Evolutionary conservation across 345 rosid genomes (phyloP).

Genomic region (Reutealis trisperma): DNA sequence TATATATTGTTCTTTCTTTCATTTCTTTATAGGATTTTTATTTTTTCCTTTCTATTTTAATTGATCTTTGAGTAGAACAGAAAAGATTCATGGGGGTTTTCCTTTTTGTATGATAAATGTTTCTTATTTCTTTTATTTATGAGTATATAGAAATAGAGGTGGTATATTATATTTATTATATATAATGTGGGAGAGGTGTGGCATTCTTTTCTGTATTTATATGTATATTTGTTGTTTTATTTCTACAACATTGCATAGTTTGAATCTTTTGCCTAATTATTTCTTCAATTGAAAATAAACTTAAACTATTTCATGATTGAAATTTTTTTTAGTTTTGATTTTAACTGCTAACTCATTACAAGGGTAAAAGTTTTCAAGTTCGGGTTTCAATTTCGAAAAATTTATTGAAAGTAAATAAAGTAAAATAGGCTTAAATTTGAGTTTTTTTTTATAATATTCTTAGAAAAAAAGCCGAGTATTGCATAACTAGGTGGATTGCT

Average conservation of each 20-base stretch:
- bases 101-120: slow-evolving; percentile 10
- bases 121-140: not conserved
- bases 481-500: not conserved
- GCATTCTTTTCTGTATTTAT: slow-evolving; percentile 4
- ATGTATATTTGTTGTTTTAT: not conserved
- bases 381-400: not conserved
- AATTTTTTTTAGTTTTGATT: too few species aligned
- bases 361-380: too few species aligned
- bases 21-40: not conserved
- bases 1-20: not conserved
- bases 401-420: too few species aligned
- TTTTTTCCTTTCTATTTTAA: not conserved
- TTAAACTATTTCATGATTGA: too few species aligned
- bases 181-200: not conserved
- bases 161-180: slow-evolving; percentile 2
- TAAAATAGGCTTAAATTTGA: too few species aligned
- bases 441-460: too few species aligned
- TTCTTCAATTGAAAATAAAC: too few species aligned
- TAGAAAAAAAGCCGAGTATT: too few species aligned
- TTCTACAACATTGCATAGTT: not conserved
- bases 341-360: too few species aligned
- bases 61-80: slow-evolving; percentile 8
- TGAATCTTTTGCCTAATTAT: too few species aligned
- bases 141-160: slow-evolving; percentile 6
- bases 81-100: not conserved